phyloP scores from a whole-genome alignment of 2,329 filamentous ascomycete species.

The Bipolaris oryzae region DNA sequence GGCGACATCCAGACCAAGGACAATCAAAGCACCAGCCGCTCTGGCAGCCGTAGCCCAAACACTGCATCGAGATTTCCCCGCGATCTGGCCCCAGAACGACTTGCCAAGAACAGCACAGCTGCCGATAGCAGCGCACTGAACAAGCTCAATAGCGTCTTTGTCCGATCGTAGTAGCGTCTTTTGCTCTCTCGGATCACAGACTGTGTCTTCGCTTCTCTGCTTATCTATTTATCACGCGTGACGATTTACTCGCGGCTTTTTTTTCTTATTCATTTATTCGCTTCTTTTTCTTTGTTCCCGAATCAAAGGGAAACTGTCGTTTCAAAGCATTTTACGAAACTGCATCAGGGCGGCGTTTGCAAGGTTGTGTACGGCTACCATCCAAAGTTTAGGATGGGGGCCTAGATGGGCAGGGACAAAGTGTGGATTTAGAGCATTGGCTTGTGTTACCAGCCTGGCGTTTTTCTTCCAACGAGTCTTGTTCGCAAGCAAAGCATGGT shows the following conservation, averaged over 20 bases:
- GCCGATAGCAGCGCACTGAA: conserved; percentile 41
- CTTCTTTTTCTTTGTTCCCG: neutral
- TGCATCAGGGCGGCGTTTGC: conserved; percentile 39
- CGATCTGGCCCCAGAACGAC: conserved; percentile 40
- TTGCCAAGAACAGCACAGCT: conserved; percentile 42
- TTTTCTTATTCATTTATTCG: neutral
- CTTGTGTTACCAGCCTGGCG: conserved; percentile 9
- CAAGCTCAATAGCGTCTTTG: conserved; percentile 45
- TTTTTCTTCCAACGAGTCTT: conserved; percentile 5
- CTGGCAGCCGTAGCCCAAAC: conserved; percentile 52
- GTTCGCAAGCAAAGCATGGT: neutral
- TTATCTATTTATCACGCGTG: conserved; percentile 1
- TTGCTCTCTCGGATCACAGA: neutral
- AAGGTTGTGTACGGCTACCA: neutral
- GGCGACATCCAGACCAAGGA: conserved; percentile 36
- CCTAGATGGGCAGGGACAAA: neutral
- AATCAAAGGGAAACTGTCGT: conserved; percentile 5
- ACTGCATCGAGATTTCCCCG: conserved; percentile 36
- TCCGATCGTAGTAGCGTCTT: conserved; percentile 29
- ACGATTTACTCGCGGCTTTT: conserved; percentile 1
- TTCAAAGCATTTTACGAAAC: conserved; percentile 30
- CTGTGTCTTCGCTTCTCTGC: neutral
- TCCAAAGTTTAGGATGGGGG: neutral
- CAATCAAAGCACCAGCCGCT: conserved; percentile 45
- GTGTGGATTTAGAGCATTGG: conserved; percentile 5